phyloP scores from a whole-genome alignment of 1,284 basidiomycete genomes.

The Veloboletus limbatus region DNA sequence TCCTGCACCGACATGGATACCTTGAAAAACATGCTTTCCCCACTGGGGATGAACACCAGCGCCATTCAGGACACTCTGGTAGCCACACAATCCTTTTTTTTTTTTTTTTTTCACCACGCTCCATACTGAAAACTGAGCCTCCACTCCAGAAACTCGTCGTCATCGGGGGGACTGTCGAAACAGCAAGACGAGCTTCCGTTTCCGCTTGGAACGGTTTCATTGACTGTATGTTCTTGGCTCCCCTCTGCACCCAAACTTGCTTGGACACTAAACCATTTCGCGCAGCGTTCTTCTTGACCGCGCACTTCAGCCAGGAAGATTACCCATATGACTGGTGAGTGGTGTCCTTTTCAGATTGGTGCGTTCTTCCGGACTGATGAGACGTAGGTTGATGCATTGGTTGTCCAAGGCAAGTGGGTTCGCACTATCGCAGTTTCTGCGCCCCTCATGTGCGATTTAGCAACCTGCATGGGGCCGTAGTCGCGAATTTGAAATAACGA shows the following conservation, averaged over 20 bases:
- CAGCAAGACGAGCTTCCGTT: slow-evolving; percentile 66
- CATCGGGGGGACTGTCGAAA: slow-evolving; percentile 76
- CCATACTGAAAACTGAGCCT: slow-evolving; percentile 1
- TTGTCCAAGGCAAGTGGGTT: slow-evolving; percentile 58
- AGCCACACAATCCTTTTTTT: slow-evolving; percentile 15
- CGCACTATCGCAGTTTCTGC: slow-evolving; percentile 5
- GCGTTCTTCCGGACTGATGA: slow-evolving; percentile 12
- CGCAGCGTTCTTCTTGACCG: slow-evolving; percentile 80
- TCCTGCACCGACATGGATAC: slow-evolving; percentile 48
- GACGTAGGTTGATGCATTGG: slow-evolving; percentile 78
- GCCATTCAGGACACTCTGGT: slow-evolving; percentile 66
- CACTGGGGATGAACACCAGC: slow-evolving; percentile 53
- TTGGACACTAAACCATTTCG: slow-evolving; percentile 7
- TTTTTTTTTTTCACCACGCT: not conserved
- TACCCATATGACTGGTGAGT: slow-evolving; percentile 77
- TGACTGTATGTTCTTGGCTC: slow-evolving; percentile 55
- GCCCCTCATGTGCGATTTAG: slow-evolving; percentile 37
- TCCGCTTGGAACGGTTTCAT: slow-evolving; percentile 85
- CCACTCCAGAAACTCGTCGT: slow-evolving; percentile 66
- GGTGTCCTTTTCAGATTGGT: slow-evolving; percentile 3
- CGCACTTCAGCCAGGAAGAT: slow-evolving; percentile 81
- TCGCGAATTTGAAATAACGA: slow-evolving; percentile 83
- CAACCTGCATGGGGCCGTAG: slow-evolving; percentile 84
- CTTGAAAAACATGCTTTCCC: slow-evolving; percentile 58
- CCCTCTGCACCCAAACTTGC: not conserved